Conservation (phyloP, 345 rosid species). For the Eucalyptus shirleyi region DNA sequence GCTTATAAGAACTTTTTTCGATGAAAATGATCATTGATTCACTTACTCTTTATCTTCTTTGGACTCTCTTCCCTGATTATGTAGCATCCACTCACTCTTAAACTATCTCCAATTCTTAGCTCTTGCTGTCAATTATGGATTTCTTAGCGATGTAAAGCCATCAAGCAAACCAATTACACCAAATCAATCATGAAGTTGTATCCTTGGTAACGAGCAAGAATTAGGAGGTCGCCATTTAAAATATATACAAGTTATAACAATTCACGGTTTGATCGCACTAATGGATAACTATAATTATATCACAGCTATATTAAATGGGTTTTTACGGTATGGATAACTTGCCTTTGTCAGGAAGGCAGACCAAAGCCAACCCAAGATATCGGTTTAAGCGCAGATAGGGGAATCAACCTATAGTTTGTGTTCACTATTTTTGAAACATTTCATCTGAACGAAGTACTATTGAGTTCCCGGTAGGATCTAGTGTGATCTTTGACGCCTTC, state of each 20-base stretch:
- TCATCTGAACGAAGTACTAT: neutral
- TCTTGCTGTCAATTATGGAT: neutral
- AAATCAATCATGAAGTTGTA: neutral
- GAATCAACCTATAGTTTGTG: neutral
- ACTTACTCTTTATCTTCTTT: neutral
- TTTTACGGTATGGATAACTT: neutral
- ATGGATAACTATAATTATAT: neutral
- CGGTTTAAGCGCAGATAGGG: neutral
- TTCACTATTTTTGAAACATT: neutral
- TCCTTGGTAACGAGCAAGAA: neutral
- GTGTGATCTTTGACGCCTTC: neutral
- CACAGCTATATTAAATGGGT: neutral
- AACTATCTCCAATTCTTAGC: neutral
- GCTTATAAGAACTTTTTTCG: neutral
- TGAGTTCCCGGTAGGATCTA: neutral
- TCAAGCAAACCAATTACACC: neutral
- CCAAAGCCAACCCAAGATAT: neutral
- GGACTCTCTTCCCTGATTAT: neutral
- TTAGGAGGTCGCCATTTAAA: neutral
- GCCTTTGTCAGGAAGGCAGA: neutral
- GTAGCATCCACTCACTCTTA: neutral
- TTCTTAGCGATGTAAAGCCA: neutral
- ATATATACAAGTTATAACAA: neutral
- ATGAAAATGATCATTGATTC: neutral
- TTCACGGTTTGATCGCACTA: neutral